Evolutionary conservation across 768 basidiomycete genomes (phyloP).

Genomic region (Suillus paluster): DNA sequence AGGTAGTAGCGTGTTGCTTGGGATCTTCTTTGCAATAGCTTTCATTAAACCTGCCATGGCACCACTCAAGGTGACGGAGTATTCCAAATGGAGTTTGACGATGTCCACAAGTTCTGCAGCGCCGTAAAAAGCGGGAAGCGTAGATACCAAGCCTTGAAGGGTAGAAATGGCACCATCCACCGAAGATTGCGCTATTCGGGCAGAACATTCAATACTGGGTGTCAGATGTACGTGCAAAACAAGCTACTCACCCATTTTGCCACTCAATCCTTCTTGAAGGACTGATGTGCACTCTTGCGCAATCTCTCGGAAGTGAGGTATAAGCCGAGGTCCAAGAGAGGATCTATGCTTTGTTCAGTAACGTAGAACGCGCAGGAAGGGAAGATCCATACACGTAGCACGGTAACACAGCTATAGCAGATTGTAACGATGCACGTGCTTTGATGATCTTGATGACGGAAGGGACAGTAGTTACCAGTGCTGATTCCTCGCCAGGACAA

Average conservation of each 20-base stretch:
- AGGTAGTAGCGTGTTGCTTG: conserved; percentile 68
- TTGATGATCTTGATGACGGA: conserved; percentile 54
- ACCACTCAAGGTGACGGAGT: conserved; percentile 23
- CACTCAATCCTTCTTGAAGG: conserved; percentile 44
- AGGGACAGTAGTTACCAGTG: conserved; percentile 64
- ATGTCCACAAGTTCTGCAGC: conserved; percentile 58
- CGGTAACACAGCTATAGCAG: conserved; percentile 58
- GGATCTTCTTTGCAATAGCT: conserved; percentile 69
- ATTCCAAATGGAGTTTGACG: conserved; percentile 60
- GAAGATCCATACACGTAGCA: conserved; percentile 58
- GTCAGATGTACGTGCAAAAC: neutral
- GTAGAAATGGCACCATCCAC: conserved; percentile 45
- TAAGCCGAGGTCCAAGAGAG: conserved; percentile 84
- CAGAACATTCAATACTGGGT: neutral
- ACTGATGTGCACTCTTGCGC: conserved; percentile 58
- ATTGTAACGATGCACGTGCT: conserved; percentile 38
- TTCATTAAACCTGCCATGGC: conserved; percentile 54
- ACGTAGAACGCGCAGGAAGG: neutral
- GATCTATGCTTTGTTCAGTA: conserved; percentile 47
- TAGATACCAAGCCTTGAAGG: conserved; percentile 69
- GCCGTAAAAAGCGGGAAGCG: conserved; percentile 87
- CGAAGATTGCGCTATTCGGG: neutral
- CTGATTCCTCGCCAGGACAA: conserved; percentile 66
- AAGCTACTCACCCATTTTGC: conserved; percentile 32
- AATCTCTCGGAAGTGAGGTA: conserved; percentile 81